Evolutionary conservation across 2,329 filamentous ascomycete species (phyloP).

Genomic region (Pseudogymnoascus destructans): DNA sequence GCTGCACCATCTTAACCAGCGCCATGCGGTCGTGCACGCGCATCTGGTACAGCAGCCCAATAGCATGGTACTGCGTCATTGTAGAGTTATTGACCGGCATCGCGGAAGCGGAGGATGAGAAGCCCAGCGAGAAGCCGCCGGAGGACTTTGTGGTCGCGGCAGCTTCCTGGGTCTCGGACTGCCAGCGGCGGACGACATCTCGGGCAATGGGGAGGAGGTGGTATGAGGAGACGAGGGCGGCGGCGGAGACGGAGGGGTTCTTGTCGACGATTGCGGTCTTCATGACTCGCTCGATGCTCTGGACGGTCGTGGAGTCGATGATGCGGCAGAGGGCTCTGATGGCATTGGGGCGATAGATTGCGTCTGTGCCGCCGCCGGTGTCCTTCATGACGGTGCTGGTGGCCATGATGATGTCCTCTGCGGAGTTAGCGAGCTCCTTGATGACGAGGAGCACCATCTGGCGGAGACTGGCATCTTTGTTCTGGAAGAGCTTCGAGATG

Average conservation of each 20-base stretch:
- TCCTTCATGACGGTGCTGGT: slow-evolving; percentile 99
- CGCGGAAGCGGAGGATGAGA: slow-evolving; percentile 65
- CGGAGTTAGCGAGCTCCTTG: slow-evolving; percentile 91
- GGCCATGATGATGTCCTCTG: slow-evolving; percentile 99
- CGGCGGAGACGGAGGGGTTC: slow-evolving; percentile 92
- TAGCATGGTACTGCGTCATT: slow-evolving; percentile 97
- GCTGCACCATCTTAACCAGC: slow-evolving; percentile 99
- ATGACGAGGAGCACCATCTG: slow-evolving; percentile 98
- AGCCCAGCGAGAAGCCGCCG: slow-evolving; percentile 80
- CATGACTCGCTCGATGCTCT: slow-evolving; percentile 95
- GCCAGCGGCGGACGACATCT: slow-evolving; percentile 93
- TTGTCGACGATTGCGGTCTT: slow-evolving; percentile 99
- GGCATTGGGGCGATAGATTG: slow-evolving; percentile 87
- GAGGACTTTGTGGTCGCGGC: slow-evolving; percentile 82
- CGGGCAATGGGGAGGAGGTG: slow-evolving; percentile 91
- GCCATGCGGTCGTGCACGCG: slow-evolving; percentile 95
- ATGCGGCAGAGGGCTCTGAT: slow-evolving; percentile 92
- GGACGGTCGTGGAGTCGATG: slow-evolving; percentile 90
- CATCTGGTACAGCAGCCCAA: slow-evolving; percentile 96
- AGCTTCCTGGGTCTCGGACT: slow-evolving; percentile 95
- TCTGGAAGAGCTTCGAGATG: slow-evolving; percentile 98
- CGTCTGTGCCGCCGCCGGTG: slow-evolving; percentile 86
- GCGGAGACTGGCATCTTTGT: slow-evolving; percentile 93
- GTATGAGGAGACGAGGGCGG: slow-evolving; percentile 91
- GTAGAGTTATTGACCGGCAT: slow-evolving; percentile 82